phyloP scores from a whole-genome alignment of 192 early-diverging fungal species.

The Chytriomyces sp. region DNA sequence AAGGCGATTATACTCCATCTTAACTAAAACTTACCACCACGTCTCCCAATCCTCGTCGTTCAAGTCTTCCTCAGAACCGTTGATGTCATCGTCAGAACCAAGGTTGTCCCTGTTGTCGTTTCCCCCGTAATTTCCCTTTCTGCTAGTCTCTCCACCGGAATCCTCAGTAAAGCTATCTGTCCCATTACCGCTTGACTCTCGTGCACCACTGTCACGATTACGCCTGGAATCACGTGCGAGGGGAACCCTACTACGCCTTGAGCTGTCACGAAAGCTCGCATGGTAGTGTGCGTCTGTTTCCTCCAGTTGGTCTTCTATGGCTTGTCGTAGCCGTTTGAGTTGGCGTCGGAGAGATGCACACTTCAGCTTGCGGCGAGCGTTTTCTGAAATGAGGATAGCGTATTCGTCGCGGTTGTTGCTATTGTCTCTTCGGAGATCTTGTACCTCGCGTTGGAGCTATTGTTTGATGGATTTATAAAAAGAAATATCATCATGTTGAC shows the following conservation, averaged over 20 bases:
- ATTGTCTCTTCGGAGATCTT: constrained; percentile 25
- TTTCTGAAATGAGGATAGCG: constrained; percentile 33
- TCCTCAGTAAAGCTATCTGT: not conserved
- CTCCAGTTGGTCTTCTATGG: not conserved
- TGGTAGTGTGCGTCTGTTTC: not conserved
- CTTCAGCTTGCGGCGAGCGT: constrained; percentile 35
- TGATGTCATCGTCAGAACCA: not conserved
- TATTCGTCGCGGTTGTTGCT: constrained; percentile 32
- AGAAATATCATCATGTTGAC: not conserved
- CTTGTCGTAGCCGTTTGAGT: not conserved
- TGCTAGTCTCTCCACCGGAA: not conserved
- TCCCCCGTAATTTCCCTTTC: not conserved
- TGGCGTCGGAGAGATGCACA: constrained; percentile 25
- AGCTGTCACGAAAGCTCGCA: not conserved
- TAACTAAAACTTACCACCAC: constrained; percentile 40
- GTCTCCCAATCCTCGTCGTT: constrained; percentile 40
- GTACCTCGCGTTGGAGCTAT: constrained; percentile 32
- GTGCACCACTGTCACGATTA: not conserved
- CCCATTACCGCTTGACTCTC: not conserved
- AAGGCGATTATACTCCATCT: not conserved
- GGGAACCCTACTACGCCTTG: not conserved
- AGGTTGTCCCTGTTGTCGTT: not conserved
- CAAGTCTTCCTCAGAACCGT: constrained; percentile 5
- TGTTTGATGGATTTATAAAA: not conserved
- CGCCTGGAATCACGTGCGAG: not conserved